Evolutionary conservation across 257 asterid species (phyloP), one percentile per base, ranked within the genome.

Genomic region (Cruciata laevipes): DNA sequence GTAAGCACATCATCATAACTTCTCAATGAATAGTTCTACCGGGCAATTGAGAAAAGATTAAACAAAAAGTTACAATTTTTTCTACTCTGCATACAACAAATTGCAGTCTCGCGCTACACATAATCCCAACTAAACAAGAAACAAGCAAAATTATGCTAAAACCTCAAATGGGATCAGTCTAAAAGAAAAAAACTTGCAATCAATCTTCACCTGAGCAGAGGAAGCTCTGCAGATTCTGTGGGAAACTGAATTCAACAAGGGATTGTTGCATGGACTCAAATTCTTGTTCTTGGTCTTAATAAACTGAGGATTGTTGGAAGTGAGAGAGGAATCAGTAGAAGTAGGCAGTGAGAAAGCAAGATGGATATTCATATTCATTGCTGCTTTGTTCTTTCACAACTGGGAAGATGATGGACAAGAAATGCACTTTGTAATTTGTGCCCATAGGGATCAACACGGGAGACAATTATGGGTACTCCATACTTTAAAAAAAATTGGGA

Each of bases 251-350:
- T n/a, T 18, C 51, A 51, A n/a, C 13, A 30, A 30, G 70, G 59
- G 33, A 66, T 66, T 51, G 47, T 66, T 30, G 69, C 69, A 47
- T 47, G 69, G 30, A 14, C 25, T 27, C 2, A 66, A 66, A 35
- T 51, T 51, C 61, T 31, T 66, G 53, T n/a, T 66, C 61, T 66
- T 18, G 21, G 35, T 18, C 33, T 27, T 27, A 7, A 27, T 37
- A 51, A 31, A 66, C 8, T 65, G 40, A 65, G 13, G 12, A 49
- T 32, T 61, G 20, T 18, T 61, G 47, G 20, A 40, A n/a, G 1
- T 58, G 47, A 44, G 3, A 3, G 40, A 65, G 42, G 47, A 30
- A 31, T n/a, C 60, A 20, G 49, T 10, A 51, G 49, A 18, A 18
- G n/a, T n/a, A 1, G 31, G 62, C 12, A 66, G 18, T 18, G 70